phyloP scores from a whole-genome alignment of 192 early-diverging fungal genomes.

The Coemansia sp. region DNA sequence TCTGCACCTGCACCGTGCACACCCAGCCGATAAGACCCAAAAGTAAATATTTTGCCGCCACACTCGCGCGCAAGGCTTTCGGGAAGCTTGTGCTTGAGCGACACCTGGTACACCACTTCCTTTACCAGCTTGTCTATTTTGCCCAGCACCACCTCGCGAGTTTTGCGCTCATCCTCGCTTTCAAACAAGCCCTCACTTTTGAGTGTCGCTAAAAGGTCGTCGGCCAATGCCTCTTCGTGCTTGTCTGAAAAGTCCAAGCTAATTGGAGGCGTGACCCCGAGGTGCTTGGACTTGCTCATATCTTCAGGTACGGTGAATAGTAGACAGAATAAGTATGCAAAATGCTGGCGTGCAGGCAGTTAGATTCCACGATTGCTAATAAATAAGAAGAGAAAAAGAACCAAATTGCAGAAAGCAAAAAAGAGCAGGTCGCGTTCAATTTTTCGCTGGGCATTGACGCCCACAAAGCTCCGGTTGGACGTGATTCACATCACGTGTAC shows the following conservation, averaged over 20 bases:
- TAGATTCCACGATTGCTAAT: background rate
- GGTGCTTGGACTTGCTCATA: slow-evolving; percentile 43
- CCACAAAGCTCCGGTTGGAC: too few species aligned
- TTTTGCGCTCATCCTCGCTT: slow-evolving; percentile 76
- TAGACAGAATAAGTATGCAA: background rate
- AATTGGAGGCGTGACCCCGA: slow-evolving; percentile 84
- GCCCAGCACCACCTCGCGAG: slow-evolving; percentile 81
- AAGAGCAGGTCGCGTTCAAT: background rate
- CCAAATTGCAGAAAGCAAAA: background rate
- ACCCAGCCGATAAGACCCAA: slow-evolving; percentile 93
- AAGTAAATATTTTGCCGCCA: slow-evolving; percentile 96
- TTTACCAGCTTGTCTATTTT: slow-evolving; percentile 87
- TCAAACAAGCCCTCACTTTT: slow-evolving; percentile 82
- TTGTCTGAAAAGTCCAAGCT: slow-evolving; percentile 61
- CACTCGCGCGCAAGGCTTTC: slow-evolving; percentile 82
- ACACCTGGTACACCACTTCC: slow-evolving; percentile 85
- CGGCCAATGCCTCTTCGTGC: slow-evolving; percentile 70
- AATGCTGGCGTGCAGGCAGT: background rate
- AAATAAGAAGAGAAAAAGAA: background rate
- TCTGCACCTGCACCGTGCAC: slow-evolving; percentile 94
- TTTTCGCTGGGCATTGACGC: too few species aligned
- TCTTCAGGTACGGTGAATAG: background rate
- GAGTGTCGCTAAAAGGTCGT: slow-evolving; percentile 69
- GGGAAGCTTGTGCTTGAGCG: slow-evolving; percentile 70
- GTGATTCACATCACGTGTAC: too few species aligned